These are phyloP conservation scores for Hanseniaspora singularis DNA, from an alignment of 805 yeast species.

Conservation along the genomic window DNA sequence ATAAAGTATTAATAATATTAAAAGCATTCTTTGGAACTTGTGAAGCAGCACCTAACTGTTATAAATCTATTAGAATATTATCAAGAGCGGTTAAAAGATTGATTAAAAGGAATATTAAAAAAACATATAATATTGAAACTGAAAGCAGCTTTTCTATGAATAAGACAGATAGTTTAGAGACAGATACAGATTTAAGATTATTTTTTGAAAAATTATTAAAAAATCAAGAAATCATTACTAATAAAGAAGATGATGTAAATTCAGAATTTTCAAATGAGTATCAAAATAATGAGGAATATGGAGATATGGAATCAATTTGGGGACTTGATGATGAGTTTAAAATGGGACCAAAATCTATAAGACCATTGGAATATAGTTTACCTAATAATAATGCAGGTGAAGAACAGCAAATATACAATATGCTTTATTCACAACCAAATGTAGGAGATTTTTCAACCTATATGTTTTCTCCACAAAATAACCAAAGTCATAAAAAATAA, in stretches of 20 bases:
- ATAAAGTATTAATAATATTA: slow-evolving; percentile 45
- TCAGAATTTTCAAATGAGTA: too few relatives aligned
- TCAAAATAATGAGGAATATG: too few relatives aligned
- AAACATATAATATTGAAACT: slow-evolving; percentile 6
- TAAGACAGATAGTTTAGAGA: slow-evolving; percentile 15
- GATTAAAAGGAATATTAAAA: not conserved
- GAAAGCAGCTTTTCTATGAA: not conserved
- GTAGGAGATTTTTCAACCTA: slow-evolving; percentile 42
- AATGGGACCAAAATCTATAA: slow-evolving; percentile 12
- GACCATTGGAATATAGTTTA: slow-evolving; percentile 7
- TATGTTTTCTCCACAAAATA: slow-evolving; percentile 32
- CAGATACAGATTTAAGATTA: slow-evolving; percentile 28
- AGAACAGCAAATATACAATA: slow-evolving; percentile 45
- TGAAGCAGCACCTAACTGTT: slow-evolving; percentile 65
- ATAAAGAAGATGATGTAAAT: slow-evolving; percentile 15
- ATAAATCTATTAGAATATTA: slow-evolving; percentile 57
- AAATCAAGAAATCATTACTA: slow-evolving; percentile 15
- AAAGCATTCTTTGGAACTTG: slow-evolving; percentile 54
- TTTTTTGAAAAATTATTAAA: slow-evolving; percentile 41
- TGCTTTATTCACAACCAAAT: slow-evolving; percentile 50
- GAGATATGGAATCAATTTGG: slow-evolving; percentile 9
- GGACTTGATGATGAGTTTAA: slow-evolving; percentile 14
- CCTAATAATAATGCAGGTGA: slow-evolving; percentile 29
- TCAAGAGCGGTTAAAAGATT: slow-evolving; percentile 55
- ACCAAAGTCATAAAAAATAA: slow-evolving; percentile 19